Evolutionary conservation across 2,329 filamentous ascomycete species (phyloP).

Genomic region (Scedosporium aurantiacum): DNA sequence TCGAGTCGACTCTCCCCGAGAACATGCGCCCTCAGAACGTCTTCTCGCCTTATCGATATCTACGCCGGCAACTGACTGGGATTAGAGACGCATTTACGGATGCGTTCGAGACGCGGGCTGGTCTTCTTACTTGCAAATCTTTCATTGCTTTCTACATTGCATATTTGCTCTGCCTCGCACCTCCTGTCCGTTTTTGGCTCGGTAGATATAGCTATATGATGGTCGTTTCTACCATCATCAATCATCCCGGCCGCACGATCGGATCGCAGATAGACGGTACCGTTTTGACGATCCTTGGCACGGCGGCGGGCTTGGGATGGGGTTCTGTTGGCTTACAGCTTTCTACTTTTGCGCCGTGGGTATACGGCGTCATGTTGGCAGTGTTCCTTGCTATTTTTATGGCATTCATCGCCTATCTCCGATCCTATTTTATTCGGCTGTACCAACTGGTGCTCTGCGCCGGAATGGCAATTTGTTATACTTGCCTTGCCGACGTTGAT

Average conservation of each 20-base stretch:
- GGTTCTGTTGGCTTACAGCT: conserved; percentile 42
- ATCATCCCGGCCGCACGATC: conserved; percentile 44
- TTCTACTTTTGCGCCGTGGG: conserved; percentile 36
- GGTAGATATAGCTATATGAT: conserved; percentile 45
- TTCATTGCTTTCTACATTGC: conserved; percentile 46
- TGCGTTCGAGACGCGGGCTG: conserved; percentile 33
- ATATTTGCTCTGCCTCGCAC: conserved; percentile 44
- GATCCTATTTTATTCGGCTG: conserved; percentile 43
- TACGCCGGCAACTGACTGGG: conserved; percentile 36
- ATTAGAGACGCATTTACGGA: conserved; percentile 21
- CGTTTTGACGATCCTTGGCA: conserved; percentile 40
- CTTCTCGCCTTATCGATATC: conserved; percentile 32
- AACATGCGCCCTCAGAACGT: conserved; percentile 35
- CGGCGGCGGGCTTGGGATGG: conserved; percentile 42
- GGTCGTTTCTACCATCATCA: conserved; percentile 44
- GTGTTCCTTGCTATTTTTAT: conserved; percentile 44
- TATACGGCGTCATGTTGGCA: conserved; percentile 44
- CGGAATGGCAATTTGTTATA: conserved; percentile 43
- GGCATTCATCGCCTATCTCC: conserved; percentile 36
- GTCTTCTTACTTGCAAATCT: conserved; percentile 39
- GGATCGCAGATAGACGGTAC: conserved; percentile 47
- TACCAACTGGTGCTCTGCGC: conserved; percentile 45
- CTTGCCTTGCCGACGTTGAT: conserved; percentile 38
- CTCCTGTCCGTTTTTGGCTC: conserved; percentile 34
- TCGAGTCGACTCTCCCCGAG: conserved; percentile 32